Evolutionary conservation across 2,329 filamentous ascomycete genomes (phyloP), one percentile per base, ranked within the genome.

Genomic region (Botrytis elliptica): DNA sequence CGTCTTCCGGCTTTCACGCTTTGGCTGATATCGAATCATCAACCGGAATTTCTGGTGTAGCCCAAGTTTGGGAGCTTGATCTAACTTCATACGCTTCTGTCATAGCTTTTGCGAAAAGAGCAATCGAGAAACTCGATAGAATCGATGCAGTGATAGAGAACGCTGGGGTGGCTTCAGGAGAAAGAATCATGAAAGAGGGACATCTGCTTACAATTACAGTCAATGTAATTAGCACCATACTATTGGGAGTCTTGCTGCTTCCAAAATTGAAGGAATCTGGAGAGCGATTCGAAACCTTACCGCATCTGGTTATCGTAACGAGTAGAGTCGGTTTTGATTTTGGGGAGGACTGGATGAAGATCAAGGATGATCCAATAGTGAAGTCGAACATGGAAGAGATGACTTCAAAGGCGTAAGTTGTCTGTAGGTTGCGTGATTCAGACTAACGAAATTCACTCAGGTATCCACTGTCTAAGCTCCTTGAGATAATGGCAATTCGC

Each of bases 71-170:
- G 78, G 57, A 75, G 55, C 38, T 78, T 12, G 75, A 79, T 42
- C 25, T 79, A 25, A 70, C 67, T 38, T 73, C 60, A 29, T 78
- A 75, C 36, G 70, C 65, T 18, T 76, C 73, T 22, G 74, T 79
- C 29, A 74, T 76, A 38, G 63, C 33, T 7, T 79, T 79, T 65
- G 57, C 68, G 4, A 64, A 52, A 33, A 71, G 72, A 33, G 62
- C 74, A 33, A 44, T 75, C 20, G 75, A 77, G n/a, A 38, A 60
- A 38, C 73, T 77, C 1, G 57, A 69, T 1, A 82, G 84, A 10
- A 74, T 88, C 3, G 85, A 88, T 76, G 82, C 83, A 40, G 80
- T 84, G 52, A 77, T 86, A 38, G 80, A 82, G 69, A 88, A 78
- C 64, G 76, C 78, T 18, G 75, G 75, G 22, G 66, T 78, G 29